phyloP scores from a whole-genome alignment of 108 stramenopile species.

The Nitzschia palea region DNA sequence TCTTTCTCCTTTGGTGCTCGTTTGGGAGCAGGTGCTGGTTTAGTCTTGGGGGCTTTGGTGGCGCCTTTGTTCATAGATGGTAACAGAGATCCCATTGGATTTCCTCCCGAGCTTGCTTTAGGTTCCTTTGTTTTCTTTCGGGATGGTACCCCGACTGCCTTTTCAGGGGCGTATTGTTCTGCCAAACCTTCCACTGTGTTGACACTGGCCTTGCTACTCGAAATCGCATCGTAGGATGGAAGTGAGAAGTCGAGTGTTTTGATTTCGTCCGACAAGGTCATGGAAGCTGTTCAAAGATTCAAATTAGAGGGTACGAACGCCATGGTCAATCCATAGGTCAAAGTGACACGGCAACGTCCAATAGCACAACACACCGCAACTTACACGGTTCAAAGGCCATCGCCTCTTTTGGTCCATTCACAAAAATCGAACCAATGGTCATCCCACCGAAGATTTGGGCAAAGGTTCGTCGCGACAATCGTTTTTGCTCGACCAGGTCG shows the following conservation, averaged over 20 bases:
- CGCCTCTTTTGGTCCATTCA: not conserved
- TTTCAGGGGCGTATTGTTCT: not conserved
- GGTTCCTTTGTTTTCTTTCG: not conserved
- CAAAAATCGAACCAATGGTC: not conserved
- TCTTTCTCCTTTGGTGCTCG: not conserved
- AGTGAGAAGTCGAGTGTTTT: slow-evolving; percentile 13
- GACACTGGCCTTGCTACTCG: not conserved
- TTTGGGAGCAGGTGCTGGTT: not conserved
- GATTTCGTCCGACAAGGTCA: slow-evolving; percentile 7
- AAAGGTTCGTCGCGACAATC: not conserved
- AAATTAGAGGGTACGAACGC: not conserved
- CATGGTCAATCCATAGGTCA: not conserved
- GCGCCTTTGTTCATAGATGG: slow-evolving; percentile 12
- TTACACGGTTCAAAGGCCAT: not conserved
- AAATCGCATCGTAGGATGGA: slow-evolving; percentile 13
- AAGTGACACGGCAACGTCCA: not conserved
- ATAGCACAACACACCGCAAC: not conserved
- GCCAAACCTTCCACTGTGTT: not conserved
- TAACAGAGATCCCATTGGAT: not conserved
- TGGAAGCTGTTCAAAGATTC: not conserved
- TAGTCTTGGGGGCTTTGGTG: not conserved
- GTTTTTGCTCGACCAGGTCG: too few species aligned
- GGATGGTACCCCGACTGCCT: not conserved
- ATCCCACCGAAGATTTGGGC: not conserved
- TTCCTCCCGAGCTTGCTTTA: not conserved